Conservation (phyloP, 371 early-diverging fungal species). For the Gilbertella persicaria region DNA sequence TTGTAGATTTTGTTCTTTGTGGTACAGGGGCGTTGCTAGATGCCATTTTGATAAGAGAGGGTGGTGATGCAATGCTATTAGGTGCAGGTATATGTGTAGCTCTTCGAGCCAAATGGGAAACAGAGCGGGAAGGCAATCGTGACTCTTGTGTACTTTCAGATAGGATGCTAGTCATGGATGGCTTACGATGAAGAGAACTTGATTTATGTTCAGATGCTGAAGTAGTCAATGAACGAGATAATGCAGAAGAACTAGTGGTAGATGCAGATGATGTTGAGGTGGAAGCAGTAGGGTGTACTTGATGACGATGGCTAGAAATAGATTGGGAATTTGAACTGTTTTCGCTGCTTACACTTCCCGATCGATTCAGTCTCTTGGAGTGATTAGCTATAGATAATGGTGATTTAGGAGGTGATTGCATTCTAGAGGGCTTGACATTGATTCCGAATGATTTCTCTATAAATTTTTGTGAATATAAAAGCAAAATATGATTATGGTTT, state of each 20-base stretch:
- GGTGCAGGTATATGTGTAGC: slow-evolving; percentile 24
- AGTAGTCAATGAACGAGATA: background rate
- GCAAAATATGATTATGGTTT: background rate
- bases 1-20: slow-evolving; percentile 19
- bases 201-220: background rate
- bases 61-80: background rate
- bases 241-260: slow-evolving; percentile 8
- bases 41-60: background rate
- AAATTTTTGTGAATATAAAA: background rate
- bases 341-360: slow-evolving; percentile 26
- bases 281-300: slow-evolving; percentile 13
- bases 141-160: slow-evolving; percentile 4
- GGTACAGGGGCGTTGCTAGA: background rate
- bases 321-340: slow-evolving; percentile 19
- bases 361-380: slow-evolving; percentile 8
- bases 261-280: slow-evolving; percentile 27
- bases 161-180: background rate
- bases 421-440: background rate
- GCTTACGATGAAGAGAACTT: background rate
- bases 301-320: background rate
- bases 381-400: too few species aligned
- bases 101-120: slow-evolving; percentile 13
- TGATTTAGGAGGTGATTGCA: slow-evolving; percentile 2
- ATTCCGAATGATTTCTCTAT: background rate
- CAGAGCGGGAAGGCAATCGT: background rate